These are phyloP conservation scores for Aspergillus mulundensis DNA, from an alignment of 495 filamentous ascomycete species.

Conservation along the genomic window DNA sequence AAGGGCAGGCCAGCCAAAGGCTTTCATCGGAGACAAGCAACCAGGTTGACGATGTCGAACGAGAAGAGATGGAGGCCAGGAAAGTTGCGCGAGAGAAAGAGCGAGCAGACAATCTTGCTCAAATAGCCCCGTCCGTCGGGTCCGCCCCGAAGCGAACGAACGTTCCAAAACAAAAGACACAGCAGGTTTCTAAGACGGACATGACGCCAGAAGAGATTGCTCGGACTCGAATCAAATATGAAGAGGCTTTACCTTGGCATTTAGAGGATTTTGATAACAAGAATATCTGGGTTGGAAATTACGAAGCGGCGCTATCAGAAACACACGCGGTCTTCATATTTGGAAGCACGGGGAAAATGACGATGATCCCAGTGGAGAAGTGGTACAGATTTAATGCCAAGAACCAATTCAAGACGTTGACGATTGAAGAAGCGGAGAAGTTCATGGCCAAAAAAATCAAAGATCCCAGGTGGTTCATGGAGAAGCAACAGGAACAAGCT, in stretches of 20 bases:
- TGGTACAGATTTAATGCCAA: slow-evolving; percentile 91
- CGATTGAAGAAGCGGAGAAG: slow-evolving; percentile 80
- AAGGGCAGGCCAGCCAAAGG: slow-evolving; percentile 41
- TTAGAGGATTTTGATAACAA: slow-evolving; percentile 93
- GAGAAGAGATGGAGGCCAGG: slow-evolving; percentile 64
- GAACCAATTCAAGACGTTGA: slow-evolving; percentile 73
- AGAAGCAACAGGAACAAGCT: slow-evolving; percentile 48
- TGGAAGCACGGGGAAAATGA: slow-evolving; percentile 57
- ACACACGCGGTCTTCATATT: slow-evolving; percentile 70
- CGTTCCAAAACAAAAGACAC: slow-evolving; percentile 59
- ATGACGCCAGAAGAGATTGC: slow-evolving; percentile 82
- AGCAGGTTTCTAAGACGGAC: slow-evolving; percentile 67
- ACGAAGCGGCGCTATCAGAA: slow-evolving; percentile 79
- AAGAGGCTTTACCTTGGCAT: slow-evolving; percentile 94
- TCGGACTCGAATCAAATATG: slow-evolving; percentile 76
- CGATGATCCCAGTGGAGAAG: slow-evolving; percentile 87
- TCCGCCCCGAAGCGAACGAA: slow-evolving; percentile 59
- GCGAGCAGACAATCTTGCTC: slow-evolving; percentile 74
- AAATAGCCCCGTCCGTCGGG: slow-evolving; percentile 72
- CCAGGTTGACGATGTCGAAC: slow-evolving; percentile 57
- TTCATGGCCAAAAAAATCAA: slow-evolving; percentile 69
- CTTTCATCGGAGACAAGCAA: slow-evolving; percentile 27
- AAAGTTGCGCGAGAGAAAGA: slow-evolving; percentile 78
- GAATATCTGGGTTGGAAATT: slow-evolving; percentile 86
- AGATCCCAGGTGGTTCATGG: slow-evolving; percentile 76